Base-by-base conservation (phyloP, 1,139 yeast species). In the Diutina neorugosa region DNA sequence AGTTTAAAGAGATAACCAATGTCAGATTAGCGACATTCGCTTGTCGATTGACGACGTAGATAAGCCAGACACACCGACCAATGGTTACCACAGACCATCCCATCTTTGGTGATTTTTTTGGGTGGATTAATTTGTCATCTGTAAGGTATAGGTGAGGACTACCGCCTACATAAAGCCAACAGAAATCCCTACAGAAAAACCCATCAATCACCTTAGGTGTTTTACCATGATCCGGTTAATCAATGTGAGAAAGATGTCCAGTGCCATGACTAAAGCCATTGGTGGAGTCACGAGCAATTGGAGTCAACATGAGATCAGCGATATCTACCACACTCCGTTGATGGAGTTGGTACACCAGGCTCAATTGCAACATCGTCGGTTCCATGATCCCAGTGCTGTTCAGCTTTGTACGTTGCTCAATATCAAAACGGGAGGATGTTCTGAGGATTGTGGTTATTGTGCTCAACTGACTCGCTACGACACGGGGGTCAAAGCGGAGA, bases 391-490 rank as follows among this genome's bases (percentile, higher is more conserved):
- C 1, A 62, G 73, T 1, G 83, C 84, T 62, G 83, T 86, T 27
- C 95, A 86, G 64, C 71, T 86, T 52, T 86, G 95, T 65, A 84
- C 93, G 1, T 71, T 86, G 56, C 74, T 85, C 67, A 82, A 82
- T 55, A 84, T 86, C 63, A 86, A 86, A 61, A 78, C 86, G 0
- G 94, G 94, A 52, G 94, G 94, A 0, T 86, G 94, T 62, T 74
- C 88, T 1, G 94, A 86, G 61, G 91, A 86, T 62, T 86, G 95
- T 65, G 82, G 81, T 61, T 86, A 86, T 65, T 86, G 94, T 68
- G 82, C 93, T 0, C 94, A 86, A 62, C 83, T 91, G 1, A 71
- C 81, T 2, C 70, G 86, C 31, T 77, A 86, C 65, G 75, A 78
- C 54, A 85, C 94, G 5, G 91, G 88, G 1, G 69, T 83, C 20